These are phyloP conservation scores for Otatea glauca DNA, from an alignment of 176 grass and related monocot species.

Conservation along the genomic window DNA sequence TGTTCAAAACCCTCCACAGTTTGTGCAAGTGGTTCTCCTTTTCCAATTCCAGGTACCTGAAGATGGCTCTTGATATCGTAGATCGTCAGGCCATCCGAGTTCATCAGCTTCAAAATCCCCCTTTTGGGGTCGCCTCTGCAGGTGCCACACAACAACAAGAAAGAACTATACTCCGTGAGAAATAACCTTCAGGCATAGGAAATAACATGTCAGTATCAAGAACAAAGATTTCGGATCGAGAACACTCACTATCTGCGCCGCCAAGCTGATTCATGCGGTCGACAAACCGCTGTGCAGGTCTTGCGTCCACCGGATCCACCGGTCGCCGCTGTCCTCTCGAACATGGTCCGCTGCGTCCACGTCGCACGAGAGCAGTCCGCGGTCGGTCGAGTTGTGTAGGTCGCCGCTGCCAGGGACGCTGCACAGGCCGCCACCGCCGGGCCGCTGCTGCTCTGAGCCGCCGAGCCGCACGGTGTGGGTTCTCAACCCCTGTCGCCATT, in stretches of 20 bases:
- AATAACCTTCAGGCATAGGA: not conserved
- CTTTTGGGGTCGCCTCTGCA: conserved; percentile 86
- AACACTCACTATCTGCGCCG: conserved; percentile 74
- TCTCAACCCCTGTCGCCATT: too few species aligned
- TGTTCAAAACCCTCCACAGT: not conserved
- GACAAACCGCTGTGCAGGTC: conserved; percentile 86
- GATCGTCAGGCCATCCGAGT: conserved; percentile 76
- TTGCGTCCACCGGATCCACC: conserved; percentile 92
- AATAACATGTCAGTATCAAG: not conserved
- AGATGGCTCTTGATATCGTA: conserved; percentile 97
- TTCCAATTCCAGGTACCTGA: conserved; percentile 49
- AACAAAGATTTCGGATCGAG: conserved; percentile 1
- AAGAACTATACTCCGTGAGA: conserved; percentile 26
- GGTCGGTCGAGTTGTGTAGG: too few species aligned
- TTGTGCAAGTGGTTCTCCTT: not conserved
- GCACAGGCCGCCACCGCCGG: too few species aligned
- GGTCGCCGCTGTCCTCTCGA: too few species aligned
- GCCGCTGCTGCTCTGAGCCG: too few species aligned
- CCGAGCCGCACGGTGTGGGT: too few species aligned
- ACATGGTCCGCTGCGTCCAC: too few species aligned
- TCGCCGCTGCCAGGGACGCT: too few species aligned
- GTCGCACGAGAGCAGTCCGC: too few species aligned
- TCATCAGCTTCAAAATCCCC: conserved; percentile 92
- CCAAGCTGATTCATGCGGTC: conserved; percentile 79
- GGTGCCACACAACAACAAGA: not conserved